Evolutionary conservation across 805 yeast genomes (phyloP).

Genomic region (Pichia exigua): DNA sequence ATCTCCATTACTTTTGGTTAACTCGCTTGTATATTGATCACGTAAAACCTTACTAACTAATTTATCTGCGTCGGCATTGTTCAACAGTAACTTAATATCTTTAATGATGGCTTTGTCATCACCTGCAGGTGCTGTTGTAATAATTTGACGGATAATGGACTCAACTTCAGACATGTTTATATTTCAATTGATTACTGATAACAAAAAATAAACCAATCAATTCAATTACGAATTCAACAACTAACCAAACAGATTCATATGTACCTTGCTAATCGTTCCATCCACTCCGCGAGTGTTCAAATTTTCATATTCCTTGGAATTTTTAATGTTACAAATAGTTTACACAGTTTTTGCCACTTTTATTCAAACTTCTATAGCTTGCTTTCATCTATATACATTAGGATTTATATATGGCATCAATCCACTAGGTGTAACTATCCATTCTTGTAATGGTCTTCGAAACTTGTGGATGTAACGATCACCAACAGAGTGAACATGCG

Average conservation of each 20-base stretch:
- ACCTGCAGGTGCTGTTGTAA: slow-evolving; percentile 52
- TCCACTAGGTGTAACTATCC: slow-evolving; percentile 28
- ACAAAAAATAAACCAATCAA: too few relatives aligned
- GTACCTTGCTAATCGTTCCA: not conserved
- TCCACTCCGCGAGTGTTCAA: not conserved
- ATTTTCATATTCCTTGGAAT: too few relatives aligned
- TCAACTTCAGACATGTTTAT: slow-evolving; percentile 17
- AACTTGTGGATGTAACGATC: slow-evolving; percentile 9
- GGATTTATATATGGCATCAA: slow-evolving; percentile 22
- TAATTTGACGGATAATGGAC: slow-evolving; percentile 26
- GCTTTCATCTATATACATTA: not conserved
- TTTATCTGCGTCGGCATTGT: slow-evolving; percentile 20
- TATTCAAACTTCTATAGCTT: too few relatives aligned
- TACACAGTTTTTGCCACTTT: not conserved
- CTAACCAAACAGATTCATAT: too few relatives aligned
- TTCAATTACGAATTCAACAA: too few relatives aligned
- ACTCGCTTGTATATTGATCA: slow-evolving; percentile 17
- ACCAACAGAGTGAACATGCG: slow-evolving; percentile 10
- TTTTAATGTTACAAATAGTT: too few relatives aligned
- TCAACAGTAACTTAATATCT: slow-evolving; percentile 24
- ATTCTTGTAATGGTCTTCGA: slow-evolving; percentile 25
- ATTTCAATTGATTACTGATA: not conserved
- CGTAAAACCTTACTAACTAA: slow-evolving; percentile 21
- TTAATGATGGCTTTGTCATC: slow-evolving; percentile 30
- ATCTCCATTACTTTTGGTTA: slow-evolving; percentile 17